Evolutionary conservation across 306 rosid species (phyloP).

Genomic region (Gynostemma pentaphyllum): DNA sequence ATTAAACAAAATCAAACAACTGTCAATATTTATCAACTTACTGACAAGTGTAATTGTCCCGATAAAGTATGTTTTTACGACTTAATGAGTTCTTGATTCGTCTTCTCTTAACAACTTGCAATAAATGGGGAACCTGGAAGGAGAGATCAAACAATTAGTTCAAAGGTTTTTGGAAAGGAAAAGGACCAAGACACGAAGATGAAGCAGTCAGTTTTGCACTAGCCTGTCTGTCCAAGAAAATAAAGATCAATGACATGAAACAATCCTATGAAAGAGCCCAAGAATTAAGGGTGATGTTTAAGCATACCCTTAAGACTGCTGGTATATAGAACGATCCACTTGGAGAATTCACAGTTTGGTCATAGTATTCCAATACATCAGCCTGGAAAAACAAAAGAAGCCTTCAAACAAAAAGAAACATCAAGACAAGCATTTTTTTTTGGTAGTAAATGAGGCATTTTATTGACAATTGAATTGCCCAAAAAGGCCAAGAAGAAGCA

Average conservation of each 20-base stretch:
- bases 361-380: slow-evolving; percentile 82
- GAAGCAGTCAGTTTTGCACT: neutral
- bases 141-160: slow-evolving; percentile 17
- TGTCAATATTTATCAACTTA: slow-evolving; percentile 28
- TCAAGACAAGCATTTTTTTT: too few species aligned
- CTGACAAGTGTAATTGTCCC: slow-evolving; percentile 76
- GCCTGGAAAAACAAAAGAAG: slow-evolving; percentile 39
- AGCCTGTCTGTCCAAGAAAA: neutral
- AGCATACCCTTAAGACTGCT: too few species aligned
- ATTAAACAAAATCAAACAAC: neutral
- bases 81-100: slow-evolving; percentile 49
- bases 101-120: slow-evolving; percentile 81
- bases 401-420: too few species aligned
- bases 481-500: too few species aligned
- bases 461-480: too few species aligned
- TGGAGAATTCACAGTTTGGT: slow-evolving; percentile 74
- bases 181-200: neutral
- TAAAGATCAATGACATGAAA: neutral
- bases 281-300: neutral
- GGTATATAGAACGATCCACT: slow-evolving; percentile 71
- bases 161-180: neutral
- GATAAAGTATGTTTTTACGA: slow-evolving; percentile 66
- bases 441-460: too few species aligned
- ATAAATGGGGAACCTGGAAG: slow-evolving; percentile 73
- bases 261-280: slow-evolving; percentile 1